Evolutionary conservation across 257 asterid species (phyloP).

Genomic region (Gentiana dahurica): DNA sequence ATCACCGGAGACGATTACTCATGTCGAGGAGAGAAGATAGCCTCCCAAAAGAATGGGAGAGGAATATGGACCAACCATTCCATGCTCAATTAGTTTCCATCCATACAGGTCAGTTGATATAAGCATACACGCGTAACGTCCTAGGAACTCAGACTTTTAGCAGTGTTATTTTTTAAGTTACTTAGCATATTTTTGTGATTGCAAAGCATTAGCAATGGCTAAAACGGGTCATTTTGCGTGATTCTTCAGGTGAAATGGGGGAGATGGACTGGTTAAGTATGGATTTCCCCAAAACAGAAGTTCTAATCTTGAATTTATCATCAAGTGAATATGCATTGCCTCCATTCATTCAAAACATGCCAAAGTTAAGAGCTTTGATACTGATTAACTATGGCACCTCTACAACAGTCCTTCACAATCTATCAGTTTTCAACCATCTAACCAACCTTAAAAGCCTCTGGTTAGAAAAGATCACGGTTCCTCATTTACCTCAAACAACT

Average conservation of each 20-base stretch:
- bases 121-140: too few relatives aligned
- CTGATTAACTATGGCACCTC: slow-evolving; percentile 56
- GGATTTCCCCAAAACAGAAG: slow-evolving; percentile 87
- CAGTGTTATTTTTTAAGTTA: too few relatives aligned
- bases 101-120: slow-evolving; percentile 49
- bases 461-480: slow-evolving; percentile 61
- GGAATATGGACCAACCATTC: slow-evolving; percentile 58
- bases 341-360: slow-evolving; percentile 66
- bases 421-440: slow-evolving; percentile 47
- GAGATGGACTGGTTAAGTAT: slow-evolving; percentile 68
- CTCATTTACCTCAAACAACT: slow-evolving; percentile 50
- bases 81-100: slow-evolving; percentile 70
- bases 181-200: too few relatives aligned
- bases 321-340: slow-evolving; percentile 58
- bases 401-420: slow-evolving; percentile 40
- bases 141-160: too few relatives aligned
- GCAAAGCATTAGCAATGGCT: too few relatives aligned
- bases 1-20: slow-evolving; percentile 50
- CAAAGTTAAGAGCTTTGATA: slow-evolving; percentile 65
- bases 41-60: slow-evolving; percentile 86
- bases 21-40: slow-evolving; percentile 76
- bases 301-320: slow-evolving; percentile 65
- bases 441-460: slow-evolving; percentile 75
- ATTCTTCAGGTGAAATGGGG: slow-evolving; percentile 54
- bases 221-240: too few relatives aligned